Percentiles rank a stretch among this genome's conserved stretches.
These are phyloP conservation scores for Hirschfeldia incana DNA, from an alignment of 345 rosid species.

Conservation along the genomic window DNA sequence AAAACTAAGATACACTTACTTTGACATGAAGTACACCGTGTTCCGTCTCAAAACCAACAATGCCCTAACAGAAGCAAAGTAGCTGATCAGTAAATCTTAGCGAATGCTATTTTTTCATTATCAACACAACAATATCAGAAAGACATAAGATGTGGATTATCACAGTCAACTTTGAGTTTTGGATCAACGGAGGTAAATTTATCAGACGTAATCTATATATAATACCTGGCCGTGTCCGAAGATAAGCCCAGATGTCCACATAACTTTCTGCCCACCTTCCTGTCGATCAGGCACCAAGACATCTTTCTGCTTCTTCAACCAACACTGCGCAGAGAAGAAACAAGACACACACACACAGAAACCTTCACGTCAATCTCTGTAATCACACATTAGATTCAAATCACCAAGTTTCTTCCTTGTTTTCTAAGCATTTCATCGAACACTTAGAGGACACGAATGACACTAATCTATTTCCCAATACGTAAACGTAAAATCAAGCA, in stretches of 20 bases:
- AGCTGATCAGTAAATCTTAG: conserved; percentile 1
- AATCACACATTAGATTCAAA: background rate
- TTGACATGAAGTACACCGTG: conserved; percentile 77
- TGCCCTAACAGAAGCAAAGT: conserved; percentile 53
- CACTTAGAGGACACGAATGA: background rate
- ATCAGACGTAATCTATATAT: conserved; percentile 2
- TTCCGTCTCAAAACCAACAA: conserved; percentile 79
- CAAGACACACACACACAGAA: conserved; percentile 4
- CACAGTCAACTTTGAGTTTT: background rate
- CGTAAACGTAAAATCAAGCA: background rate
- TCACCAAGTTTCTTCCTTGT: background rate
- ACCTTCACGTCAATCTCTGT: background rate
- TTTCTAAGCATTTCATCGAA: conserved; percentile 24
- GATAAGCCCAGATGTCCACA: conserved; percentile 93
- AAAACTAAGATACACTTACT: conserved; percentile 50
- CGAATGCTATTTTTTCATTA: background rate
- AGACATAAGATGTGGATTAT: background rate
- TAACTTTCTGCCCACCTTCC: conserved; percentile 55
- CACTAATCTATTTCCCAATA: too few relatives aligned
- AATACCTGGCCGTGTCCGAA: conserved; percentile 94
- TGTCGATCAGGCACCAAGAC: conserved; percentile 62
- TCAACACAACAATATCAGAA: background rate
- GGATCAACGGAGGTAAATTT: background rate
- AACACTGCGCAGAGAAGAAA: conserved; percentile 58
- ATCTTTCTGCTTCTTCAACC: conserved; percentile 97